A percentile compares a stretch with the other conserved stretches of the same genome.
Evolutionary conservation across 2,329 filamentous ascomycete genomes (phyloP).

Genomic region (Microcyclospora pomicola): DNA sequence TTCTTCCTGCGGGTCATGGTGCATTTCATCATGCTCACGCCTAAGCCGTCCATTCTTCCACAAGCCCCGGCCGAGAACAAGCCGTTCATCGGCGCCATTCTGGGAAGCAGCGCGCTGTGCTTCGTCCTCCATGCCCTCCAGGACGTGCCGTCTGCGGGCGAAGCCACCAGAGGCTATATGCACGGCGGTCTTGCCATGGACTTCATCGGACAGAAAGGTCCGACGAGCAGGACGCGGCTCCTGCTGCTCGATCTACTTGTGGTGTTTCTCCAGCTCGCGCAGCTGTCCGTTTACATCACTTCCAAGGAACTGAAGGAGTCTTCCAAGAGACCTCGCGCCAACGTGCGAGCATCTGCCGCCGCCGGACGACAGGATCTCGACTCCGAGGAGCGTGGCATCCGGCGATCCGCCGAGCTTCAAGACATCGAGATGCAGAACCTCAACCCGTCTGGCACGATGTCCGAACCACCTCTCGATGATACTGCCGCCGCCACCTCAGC

Average conservation of each 20-base stretch:
- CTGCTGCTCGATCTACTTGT: slow-evolving; percentile 40
- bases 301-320: slow-evolving; percentile 33
- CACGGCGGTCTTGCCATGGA: slow-evolving; percentile 51
- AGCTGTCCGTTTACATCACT: slow-evolving; percentile 42
- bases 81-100: slow-evolving; percentile 40
- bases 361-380: slow-evolving; percentile 38
- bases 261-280: slow-evolving; percentile 41
- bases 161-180: slow-evolving; percentile 39
- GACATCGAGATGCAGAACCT: slow-evolving; percentile 29
- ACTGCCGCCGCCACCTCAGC: slow-evolving; percentile 4
- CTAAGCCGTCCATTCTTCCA: slow-evolving; percentile 40
- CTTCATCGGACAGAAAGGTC: slow-evolving; percentile 48
- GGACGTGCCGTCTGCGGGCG: slow-evolving; percentile 29
- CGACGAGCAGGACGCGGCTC: slow-evolving; percentile 40
- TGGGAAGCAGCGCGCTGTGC: slow-evolving; percentile 42
- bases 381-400: slow-evolving; percentile 44
- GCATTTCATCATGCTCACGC: slow-evolving; percentile 46
- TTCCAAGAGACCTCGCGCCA: not conserved
- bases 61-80: slow-evolving; percentile 32
- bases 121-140: slow-evolving; percentile 38
- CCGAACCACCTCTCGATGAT: not conserved
- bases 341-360: slow-evolving; percentile 2
- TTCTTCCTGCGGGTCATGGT: slow-evolving; percentile 41
- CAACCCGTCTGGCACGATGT: slow-evolving; percentile 8
- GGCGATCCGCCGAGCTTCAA: slow-evolving; percentile 24